These are phyloP conservation scores for Trametes cubensis DNA, from an alignment of 768 basidiomycete species.

Conservation along the genomic window DNA sequence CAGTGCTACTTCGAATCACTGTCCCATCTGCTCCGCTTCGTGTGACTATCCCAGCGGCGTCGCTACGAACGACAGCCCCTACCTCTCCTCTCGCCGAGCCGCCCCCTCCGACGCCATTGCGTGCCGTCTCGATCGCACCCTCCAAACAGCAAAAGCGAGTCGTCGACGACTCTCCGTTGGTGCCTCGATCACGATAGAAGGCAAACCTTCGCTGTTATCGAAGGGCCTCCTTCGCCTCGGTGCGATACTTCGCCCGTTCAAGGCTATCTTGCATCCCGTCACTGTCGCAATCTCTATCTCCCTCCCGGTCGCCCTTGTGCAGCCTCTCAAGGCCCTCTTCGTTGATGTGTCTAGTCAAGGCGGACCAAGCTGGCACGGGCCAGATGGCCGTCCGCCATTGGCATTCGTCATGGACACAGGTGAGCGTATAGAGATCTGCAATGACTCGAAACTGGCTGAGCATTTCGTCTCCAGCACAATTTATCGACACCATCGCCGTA, in stretches of 20 bases:
- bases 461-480: conserved; percentile 22
- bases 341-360: conserved; percentile 24
- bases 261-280: conserved; percentile 40
- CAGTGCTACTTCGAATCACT: conserved; percentile 3
- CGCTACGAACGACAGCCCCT: conserved; percentile 4
- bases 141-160: too few relatives aligned
- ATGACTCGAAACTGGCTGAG: conserved; percentile 14
- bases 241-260: conserved; percentile 26
- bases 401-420: conserved; percentile 38
- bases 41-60: conserved; percentile 4
- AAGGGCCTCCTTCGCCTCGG: not conserved
- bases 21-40: conserved; percentile 9
- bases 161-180: conserved; percentile 1
- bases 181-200: not conserved
- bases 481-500: conserved; percentile 26
- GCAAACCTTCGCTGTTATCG: not conserved
- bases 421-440: conserved; percentile 22
- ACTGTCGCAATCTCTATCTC: conserved; percentile 42
- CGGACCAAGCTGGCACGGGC: conserved; percentile 38
- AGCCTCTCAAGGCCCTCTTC: conserved; percentile 39
- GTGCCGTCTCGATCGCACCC: not conserved
- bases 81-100: conserved; percentile 8
- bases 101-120: conserved; percentile 1
- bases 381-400: conserved; percentile 40
- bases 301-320: conserved; percentile 39